A percentile compares a stretch with the other conserved stretches of the same genome.
phyloP scores from a whole-genome alignment of 768 basidiomycete genomes.

The Agrocybe chaxingu region DNA sequence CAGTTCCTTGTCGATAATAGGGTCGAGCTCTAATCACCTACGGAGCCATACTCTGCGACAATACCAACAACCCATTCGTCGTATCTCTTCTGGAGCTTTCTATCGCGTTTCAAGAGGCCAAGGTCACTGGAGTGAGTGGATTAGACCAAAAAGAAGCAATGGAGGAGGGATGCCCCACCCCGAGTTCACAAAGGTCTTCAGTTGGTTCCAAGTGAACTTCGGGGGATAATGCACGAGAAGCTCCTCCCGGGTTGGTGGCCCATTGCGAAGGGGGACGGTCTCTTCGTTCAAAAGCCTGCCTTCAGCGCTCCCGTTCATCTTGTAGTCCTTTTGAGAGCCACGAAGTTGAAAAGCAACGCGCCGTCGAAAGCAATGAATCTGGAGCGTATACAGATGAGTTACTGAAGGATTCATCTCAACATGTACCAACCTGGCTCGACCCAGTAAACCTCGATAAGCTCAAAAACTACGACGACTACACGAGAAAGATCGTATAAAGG shows the following conservation, averaged over 20 bases:
- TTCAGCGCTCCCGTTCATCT: no score
- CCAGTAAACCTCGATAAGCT: no score
- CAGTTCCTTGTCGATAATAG: no score
- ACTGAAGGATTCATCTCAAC: no score
- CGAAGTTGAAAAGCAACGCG: neutral
- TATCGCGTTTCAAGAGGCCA: slow-evolving; percentile 75
- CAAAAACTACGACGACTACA: no score
- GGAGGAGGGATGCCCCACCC: slow-evolving; percentile 43
- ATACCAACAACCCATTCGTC: slow-evolving; percentile 54
- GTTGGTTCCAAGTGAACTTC: slow-evolving; percentile 71
- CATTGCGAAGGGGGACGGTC: slow-evolving; percentile 43
- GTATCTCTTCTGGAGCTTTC: slow-evolving; percentile 65
- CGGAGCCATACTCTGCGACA: slow-evolving; percentile 57
- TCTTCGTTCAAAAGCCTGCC: slow-evolving; percentile 8
- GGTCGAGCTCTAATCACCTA: slow-evolving; percentile 40
- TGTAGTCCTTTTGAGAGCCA: neutral
- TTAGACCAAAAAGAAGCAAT: neutral
- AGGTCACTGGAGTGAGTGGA: slow-evolving; percentile 53
- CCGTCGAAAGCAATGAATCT: no score
- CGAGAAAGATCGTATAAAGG: no score
- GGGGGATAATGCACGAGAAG: slow-evolving; percentile 66
- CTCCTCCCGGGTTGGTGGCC: slow-evolving; percentile 69
- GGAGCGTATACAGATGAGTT: no score
- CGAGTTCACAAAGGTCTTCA: slow-evolving; percentile 76
- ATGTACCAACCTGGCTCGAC: no score